phyloP scores from a whole-genome alignment of 2,329 filamentous ascomycete species.

The Geosmithia flava region DNA sequence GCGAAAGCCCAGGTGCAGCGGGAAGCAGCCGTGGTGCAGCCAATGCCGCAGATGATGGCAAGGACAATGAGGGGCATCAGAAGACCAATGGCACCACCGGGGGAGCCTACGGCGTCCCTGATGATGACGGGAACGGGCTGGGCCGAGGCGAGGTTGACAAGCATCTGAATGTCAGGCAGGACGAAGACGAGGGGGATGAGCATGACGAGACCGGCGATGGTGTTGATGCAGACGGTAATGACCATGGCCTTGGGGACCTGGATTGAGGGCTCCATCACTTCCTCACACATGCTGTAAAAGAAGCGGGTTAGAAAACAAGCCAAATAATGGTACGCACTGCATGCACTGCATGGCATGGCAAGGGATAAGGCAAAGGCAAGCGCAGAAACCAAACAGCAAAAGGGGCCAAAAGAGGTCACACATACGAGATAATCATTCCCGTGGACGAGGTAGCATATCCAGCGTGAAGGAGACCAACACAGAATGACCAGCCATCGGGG shows the following conservation, averaged over 20 bases:
- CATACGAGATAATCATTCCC: slow-evolving; percentile 69
- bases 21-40: slow-evolving; percentile 57
- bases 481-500: slow-evolving; percentile 60
- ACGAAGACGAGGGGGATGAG: slow-evolving; percentile 59
- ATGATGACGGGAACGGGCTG: slow-evolving; percentile 57
- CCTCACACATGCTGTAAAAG: slow-evolving; percentile 54
- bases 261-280: slow-evolving; percentile 50
- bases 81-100: slow-evolving; percentile 49
- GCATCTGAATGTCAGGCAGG: slow-evolving; percentile 45
- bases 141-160: slow-evolving; percentile 38
- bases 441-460: slow-evolving; percentile 65
- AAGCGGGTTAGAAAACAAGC: neutral
- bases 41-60: slow-evolving; percentile 53
- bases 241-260: slow-evolving; percentile 68
- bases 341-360: neutral
- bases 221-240: slow-evolving; percentile 53
- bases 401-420: slow-evolving; percentile 7
- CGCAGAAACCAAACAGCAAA: neutral
- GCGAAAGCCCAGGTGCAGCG: slow-evolving; percentile 59
- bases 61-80: slow-evolving; percentile 54
- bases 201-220: slow-evolving; percentile 52
- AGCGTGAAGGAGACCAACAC: slow-evolving; percentile 58
- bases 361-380: neutral
- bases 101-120: slow-evolving; percentile 45
- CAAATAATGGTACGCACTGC: neutral